Evolutionary conservation across 192 early-diverging fungal genomes (phyloP), one percentile per base, ranked within the genome.

Genomic region (Dispira simplex): DNA sequence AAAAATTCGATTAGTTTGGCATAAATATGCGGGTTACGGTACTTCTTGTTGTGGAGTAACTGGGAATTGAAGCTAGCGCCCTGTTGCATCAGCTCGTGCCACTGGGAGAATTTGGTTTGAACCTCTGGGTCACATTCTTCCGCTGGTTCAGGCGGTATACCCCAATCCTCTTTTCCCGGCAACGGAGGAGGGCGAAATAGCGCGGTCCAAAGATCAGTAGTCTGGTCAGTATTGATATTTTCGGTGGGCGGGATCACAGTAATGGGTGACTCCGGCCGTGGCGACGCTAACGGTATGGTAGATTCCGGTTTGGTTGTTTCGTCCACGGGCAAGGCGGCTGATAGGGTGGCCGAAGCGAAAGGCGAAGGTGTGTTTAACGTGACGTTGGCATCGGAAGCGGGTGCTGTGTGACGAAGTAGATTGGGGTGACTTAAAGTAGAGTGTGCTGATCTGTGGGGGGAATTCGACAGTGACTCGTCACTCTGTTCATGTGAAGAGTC

Each of bases 11-110:
- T 89, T 25, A 95, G 74, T 71, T 91, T 87, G 46, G 78, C 76
- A 77, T 90, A 92, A 59, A 97, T 95, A 45, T 86, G 81, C 14
- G 94, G 94, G 67, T 97, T 97, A 13, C 89, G 79, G 73, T 93
- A 95, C 12, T 87, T 81, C 70, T 92, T 93, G 71, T 87, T 95
- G 21, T 81, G 75, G 70, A 79, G 79, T 44, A 97, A 75, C 21
- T 83, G 77, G 44, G 85, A 81, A 70, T 97, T 97, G 67, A 95
- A 90, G 54, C 76, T 76, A 8, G 84, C 85, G 0, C 92, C 92
- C 27, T 79, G 73, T 27, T 64, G 65, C 63, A 79, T 81, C 43
- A 95, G 73, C 20, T 74, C 64, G 27, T 83, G 72, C 77, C 86
- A 95, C 53, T 88, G 85, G 46, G 66, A 75, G 26, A 97, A 89